phyloP scores from a whole-genome alignment of 768 basidiomycete genomes.

The Kwoniella newhampshirensis region DNA sequence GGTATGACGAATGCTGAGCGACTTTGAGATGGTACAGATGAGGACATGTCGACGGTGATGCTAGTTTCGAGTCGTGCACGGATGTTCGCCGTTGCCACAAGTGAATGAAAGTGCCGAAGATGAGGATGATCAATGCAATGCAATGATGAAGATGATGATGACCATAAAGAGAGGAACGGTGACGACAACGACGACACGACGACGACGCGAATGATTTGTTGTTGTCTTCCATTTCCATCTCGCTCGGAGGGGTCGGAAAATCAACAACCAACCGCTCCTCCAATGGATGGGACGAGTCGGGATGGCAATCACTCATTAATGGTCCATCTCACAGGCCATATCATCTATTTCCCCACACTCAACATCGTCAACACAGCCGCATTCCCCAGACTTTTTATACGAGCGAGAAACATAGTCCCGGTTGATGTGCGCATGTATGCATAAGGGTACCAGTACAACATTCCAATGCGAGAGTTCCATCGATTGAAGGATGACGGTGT shows the following conservation, averaged over 20 bases:
- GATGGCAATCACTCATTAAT: neutral
- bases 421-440: conserved; percentile 3
- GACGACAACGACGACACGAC: neutral
- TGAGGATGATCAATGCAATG: too few relatives aligned
- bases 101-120: too few relatives aligned
- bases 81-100: too few relatives aligned
- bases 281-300: neutral
- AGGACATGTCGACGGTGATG: too few relatives aligned
- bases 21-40: too few relatives aligned
- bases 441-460: neutral
- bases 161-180: neutral
- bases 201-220: conserved; percentile 5
- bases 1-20: too few relatives aligned
- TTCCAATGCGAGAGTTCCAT: too few relatives aligned
- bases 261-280: too few relatives aligned
- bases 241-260: neutral
- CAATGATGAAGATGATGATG: neutral
- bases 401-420: too few relatives aligned
- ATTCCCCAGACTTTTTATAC: too few relatives aligned
- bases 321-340: neutral
- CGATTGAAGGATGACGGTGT: too few relatives aligned
- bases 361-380: neutral
- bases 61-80: too few relatives aligned
- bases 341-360: neutral
- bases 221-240: neutral